Evolutionary conservation across 768 basidiomycete species (phyloP).

Genomic region (Mycena amicta): DNA sequence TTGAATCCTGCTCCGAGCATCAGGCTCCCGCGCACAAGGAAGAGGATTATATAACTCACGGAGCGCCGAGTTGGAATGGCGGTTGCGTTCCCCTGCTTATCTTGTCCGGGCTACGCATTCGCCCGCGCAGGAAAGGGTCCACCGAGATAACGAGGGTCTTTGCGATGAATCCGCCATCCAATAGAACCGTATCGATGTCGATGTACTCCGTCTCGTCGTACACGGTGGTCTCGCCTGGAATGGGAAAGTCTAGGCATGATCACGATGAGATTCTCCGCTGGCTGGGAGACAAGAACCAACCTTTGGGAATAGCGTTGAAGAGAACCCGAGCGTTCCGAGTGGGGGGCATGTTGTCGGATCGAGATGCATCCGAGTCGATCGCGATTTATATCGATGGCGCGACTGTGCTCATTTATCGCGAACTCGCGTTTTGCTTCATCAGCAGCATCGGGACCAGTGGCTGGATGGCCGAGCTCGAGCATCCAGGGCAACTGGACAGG

Average conservation of each 20-base stretch:
- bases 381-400: too few relatives aligned
- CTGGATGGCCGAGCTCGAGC: too few relatives aligned
- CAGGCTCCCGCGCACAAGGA: neutral
- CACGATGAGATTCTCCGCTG: constrained; percentile 1
- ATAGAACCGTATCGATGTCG: constrained; percentile 47
- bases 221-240: constrained; percentile 47
- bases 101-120: constrained; percentile 39
- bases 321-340: constrained; percentile 37
- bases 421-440: too few relatives aligned
- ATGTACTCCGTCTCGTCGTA: constrained; percentile 49
- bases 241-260: constrained; percentile 38
- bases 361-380: too few relatives aligned
- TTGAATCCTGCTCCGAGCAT: constrained; percentile 27
- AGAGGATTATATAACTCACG: constrained; percentile 38
- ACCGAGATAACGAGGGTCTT: constrained; percentile 51
- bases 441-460: too few relatives aligned
- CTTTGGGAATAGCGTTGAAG: constrained; percentile 40
- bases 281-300: constrained; percentile 22
- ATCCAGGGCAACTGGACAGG: neutral
- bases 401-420: too few relatives aligned
- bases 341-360: constrained; percentile 34
- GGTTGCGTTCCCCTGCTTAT: too few relatives aligned
- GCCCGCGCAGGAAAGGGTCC: constrained; percentile 44
- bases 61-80: too few relatives aligned
- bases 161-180: constrained; percentile 50